phyloP scores from a whole-genome alignment of 257 asterid genomes.

The Solanum sitiens region DNA sequence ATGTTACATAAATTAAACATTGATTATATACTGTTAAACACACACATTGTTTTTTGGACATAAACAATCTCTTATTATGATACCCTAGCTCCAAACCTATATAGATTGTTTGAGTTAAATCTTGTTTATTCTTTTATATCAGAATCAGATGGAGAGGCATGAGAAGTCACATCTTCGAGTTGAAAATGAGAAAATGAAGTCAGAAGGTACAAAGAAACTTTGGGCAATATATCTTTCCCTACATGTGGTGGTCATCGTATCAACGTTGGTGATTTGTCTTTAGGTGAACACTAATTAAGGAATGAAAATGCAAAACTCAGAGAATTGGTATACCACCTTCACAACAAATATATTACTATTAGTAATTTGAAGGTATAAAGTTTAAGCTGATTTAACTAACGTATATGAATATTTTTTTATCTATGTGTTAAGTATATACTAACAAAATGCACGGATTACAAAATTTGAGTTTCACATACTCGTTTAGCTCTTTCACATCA shows the following conservation, averaged over 20 bases:
- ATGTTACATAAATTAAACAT: too few relatives aligned
- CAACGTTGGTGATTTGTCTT: neutral
- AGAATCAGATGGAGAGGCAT: slow-evolving; percentile 1
- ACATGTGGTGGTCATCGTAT: neutral
- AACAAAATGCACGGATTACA: too few relatives aligned
- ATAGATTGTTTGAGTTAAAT: neutral
- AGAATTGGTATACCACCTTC: too few relatives aligned
- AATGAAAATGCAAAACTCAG: neutral
- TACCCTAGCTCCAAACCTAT: neutral
- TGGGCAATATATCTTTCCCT: neutral
- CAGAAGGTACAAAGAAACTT: neutral
- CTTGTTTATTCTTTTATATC: neutral
- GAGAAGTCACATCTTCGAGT: neutral
- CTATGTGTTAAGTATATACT: too few relatives aligned
- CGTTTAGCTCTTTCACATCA: too few relatives aligned
- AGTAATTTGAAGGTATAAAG: too few relatives aligned
- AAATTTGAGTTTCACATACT: too few relatives aligned
- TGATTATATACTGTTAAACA: too few relatives aligned
- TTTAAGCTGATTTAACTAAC: too few relatives aligned
- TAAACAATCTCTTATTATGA: neutral
- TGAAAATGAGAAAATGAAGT: slow-evolving; percentile 9
- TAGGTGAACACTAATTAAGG: neutral
- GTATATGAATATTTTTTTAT: too few relatives aligned
- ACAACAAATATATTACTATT: too few relatives aligned
- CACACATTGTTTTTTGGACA: too few relatives aligned